Base-by-base conservation (phyloP, 2,329 filamentous ascomycete species). In the Trichoderma afroharzianum region DNA sequence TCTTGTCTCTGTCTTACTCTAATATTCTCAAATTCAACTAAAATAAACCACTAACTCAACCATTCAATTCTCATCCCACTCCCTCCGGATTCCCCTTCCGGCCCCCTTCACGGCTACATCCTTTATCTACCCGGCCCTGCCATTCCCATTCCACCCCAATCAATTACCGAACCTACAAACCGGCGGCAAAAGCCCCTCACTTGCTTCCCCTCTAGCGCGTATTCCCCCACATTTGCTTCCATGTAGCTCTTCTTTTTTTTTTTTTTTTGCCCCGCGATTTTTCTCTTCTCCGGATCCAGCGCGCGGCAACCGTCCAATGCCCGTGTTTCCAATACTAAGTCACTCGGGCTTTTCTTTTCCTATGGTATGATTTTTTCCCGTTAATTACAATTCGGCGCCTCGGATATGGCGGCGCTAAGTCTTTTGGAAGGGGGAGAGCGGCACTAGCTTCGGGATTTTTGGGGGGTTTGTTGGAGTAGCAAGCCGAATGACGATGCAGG, bases 121-220 rank as follows among this genome's bases (percentile, higher is more conserved):
- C 63, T 55, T 36, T 67, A 67, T 58, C 63, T 67, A 67, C 63
- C 63, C 63, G 63, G 43, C 15, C 24, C 12, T 26, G 8, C 15
- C 24, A 36, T 36, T 36, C 33, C 33, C 61, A 28, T 15, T 15
- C 8, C n/a, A 26, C 9, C 21, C 7, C 7, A 26, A 7, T 21
- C 47, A 71, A 71, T 71, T 71, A 71, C 68, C 68, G 68, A 64
- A 50, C 43, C 61, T 64, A 50, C 61, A 63, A 70, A 59, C 68
- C 66, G 58, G 59, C 68, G 68, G 59, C 58, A 43, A 50, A 70
- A 61, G 67, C 67, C 67, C 67, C 67, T 69, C 67, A 69, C 26
- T 53, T 28, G 3, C 14, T 7, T 3, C 50, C 63, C 63, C 50
- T 36, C 33, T 43, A 59, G 53, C 28, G n/a, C 43, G 11, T n/a